A percentile compares a stretch with the other conserved stretches of the same genome.
These are phyloP conservation scores for Scedosporium apiospermum DNA, from an alignment of 2,329 filamentous ascomycete species.

Conservation along the genomic window DNA sequence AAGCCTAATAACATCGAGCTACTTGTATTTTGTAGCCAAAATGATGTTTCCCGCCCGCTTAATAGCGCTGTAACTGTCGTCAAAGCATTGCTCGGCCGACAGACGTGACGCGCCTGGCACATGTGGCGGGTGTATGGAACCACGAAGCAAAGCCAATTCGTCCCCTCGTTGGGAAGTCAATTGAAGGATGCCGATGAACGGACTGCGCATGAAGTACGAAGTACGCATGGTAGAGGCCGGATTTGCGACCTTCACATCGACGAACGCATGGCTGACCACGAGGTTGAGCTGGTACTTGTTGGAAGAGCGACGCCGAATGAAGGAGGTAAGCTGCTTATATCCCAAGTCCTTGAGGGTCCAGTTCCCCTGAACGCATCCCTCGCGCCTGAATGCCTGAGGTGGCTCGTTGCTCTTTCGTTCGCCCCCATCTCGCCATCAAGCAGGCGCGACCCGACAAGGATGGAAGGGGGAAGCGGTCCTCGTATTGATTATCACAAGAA, in stretches of 20 bases:
- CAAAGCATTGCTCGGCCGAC: neutral
- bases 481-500: neutral
- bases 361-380: too few relatives aligned
- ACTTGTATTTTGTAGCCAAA: neutral
- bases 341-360: too few relatives aligned
- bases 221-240: neutral
- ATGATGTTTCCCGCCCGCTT: too few relatives aligned
- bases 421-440: neutral
- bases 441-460: neutral
- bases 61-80: neutral
- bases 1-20: neutral
- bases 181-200: too few relatives aligned
- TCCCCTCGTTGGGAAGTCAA: neutral
- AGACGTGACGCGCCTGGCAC: neutral
- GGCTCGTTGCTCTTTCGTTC: too few relatives aligned
- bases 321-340: too few relatives aligned
- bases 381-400: too few relatives aligned
- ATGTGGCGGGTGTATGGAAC: neutral
- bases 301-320: neutral
- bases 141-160: neutral
- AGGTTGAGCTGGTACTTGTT: neutral
- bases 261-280: neutral
- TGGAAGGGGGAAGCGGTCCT: neutral
- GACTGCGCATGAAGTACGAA: too few relatives aligned
- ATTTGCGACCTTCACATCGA: neutral